Conservation (phyloP, 805 yeast species). For the Maudiozyma barnettii region DNA sequence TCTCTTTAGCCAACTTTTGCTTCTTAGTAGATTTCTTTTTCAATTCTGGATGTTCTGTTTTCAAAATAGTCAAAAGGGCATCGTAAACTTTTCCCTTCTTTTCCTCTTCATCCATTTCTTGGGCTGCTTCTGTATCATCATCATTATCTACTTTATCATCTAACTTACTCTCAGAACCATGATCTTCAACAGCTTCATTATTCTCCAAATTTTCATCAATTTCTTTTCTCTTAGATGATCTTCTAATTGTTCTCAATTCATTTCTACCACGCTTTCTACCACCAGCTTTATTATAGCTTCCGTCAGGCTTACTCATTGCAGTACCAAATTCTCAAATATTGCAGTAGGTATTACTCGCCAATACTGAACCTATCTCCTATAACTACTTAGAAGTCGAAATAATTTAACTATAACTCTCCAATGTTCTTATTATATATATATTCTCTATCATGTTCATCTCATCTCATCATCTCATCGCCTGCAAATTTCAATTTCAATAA, state of each 20-base stretch:
- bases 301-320: constrained; percentile 1
- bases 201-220: constrained; percentile 5
- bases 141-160: constrained; percentile 14
- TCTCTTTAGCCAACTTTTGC: constrained; percentile 7
- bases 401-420: too few species aligned
- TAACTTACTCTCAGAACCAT: neutral
- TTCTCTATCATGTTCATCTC: neutral
- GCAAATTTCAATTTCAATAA: too few species aligned
- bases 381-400: too few species aligned
- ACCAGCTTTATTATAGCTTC: neutral
- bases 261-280: constrained; percentile 43
- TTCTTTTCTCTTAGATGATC: constrained; percentile 33
- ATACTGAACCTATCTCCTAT: too few species aligned
- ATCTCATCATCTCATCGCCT: too few species aligned
- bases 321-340: too few species aligned
- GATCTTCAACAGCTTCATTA: neutral
- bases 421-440: too few species aligned
- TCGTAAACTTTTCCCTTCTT: constrained; percentile 44
- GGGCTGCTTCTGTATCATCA: constrained; percentile 10
- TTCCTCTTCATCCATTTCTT: constrained; percentile 21
- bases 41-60: constrained; percentile 34
- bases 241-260: constrained; percentile 48
- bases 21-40: constrained; percentile 10
- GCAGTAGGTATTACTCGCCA: too few species aligned
- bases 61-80: constrained; percentile 56